Percentiles rank a stretch among this genome's conserved stretches.
These are phyloP conservation scores for Tolypocladium sp. DNA, from an alignment of 2,329 filamentous ascomycete species.

Conservation along the genomic window DNA sequence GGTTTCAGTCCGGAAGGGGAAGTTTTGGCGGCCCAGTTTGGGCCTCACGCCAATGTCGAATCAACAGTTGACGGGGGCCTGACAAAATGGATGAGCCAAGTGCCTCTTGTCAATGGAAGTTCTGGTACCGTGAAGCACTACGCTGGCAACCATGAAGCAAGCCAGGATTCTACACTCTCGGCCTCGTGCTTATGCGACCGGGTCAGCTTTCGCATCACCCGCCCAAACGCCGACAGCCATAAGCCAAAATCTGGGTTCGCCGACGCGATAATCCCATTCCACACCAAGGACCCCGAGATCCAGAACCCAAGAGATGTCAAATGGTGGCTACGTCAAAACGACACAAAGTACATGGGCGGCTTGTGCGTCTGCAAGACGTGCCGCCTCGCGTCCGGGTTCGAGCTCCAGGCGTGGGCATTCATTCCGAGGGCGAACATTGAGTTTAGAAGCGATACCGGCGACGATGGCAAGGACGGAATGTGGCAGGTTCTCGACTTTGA, in stretches of 20 bases:
- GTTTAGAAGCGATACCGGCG: constrained; percentile 19
- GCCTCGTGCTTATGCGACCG: constrained; percentile 25
- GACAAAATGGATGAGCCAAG: constrained; percentile 1
- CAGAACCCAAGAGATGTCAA: constrained; percentile 39
- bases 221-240: constrained; percentile 37
- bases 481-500: constrained; percentile 21
- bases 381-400: constrained; percentile 49
- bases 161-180: constrained; percentile 2
- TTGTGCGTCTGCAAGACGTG: constrained; percentile 55
- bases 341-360: constrained; percentile 47
- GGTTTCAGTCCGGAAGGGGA: background rate
- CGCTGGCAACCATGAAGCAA: background rate
- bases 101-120: background rate
- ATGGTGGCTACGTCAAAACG: constrained; percentile 47
- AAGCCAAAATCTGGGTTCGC: constrained; percentile 37
- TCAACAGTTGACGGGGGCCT: background rate
- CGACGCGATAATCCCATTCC: constrained; percentile 42
- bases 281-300: constrained; percentile 20
- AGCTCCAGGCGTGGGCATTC: constrained; percentile 59
- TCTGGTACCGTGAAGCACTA: background rate
- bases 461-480: background rate
- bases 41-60: background rate
- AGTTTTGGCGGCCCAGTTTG: background rate
- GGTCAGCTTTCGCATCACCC: constrained; percentile 47
- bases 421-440: constrained; percentile 50